phyloP scores from a whole-genome alignment of 208 protist genomes.

The Leptomonas seymouri region DNA sequence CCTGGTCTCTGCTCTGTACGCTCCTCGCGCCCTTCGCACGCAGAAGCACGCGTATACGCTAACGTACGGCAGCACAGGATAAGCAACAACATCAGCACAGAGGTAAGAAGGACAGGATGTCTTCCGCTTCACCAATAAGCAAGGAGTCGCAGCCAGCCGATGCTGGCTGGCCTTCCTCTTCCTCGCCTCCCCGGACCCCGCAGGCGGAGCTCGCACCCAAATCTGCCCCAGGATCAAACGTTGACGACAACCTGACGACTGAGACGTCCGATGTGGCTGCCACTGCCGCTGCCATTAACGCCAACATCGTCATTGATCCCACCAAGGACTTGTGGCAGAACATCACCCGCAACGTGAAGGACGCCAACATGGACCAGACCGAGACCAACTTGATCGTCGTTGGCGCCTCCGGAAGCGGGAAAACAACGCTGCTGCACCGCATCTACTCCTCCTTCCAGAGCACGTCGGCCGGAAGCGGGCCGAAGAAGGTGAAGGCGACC shows the following conservation, averaged over 20 bases:
- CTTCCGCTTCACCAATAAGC: background rate
- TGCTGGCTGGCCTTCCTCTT: background rate
- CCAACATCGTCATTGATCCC: constrained; percentile 63
- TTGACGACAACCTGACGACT: background rate
- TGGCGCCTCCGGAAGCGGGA: constrained; percentile 70
- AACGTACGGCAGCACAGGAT: background rate
- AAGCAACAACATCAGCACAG: background rate
- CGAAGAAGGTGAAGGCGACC: constrained; percentile 76
- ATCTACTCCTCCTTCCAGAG: constrained; percentile 64
- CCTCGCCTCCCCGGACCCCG: constrained; percentile 1
- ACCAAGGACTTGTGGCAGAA: constrained; percentile 92
- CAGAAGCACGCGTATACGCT: background rate
- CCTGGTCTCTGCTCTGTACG: too few relatives aligned
- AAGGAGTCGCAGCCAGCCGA: background rate
- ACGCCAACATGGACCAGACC: constrained; percentile 51
- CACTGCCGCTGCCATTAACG: constrained; percentile 14
- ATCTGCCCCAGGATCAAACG: background rate
- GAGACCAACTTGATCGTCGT: constrained; percentile 81
- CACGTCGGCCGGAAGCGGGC: constrained; percentile 30
- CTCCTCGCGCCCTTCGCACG: too few relatives aligned
- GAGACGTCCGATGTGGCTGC: constrained; percentile 12
- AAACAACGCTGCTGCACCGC: constrained; percentile 81
- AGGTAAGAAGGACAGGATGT: background rate
- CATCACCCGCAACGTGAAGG: constrained; percentile 81
- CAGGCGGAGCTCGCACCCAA: background rate